Evolutionary conservation across 495 filamentous ascomycete species (phyloP), one percentile per base, ranked within the genome.

Genomic region (Penicillium waksmanii): DNA sequence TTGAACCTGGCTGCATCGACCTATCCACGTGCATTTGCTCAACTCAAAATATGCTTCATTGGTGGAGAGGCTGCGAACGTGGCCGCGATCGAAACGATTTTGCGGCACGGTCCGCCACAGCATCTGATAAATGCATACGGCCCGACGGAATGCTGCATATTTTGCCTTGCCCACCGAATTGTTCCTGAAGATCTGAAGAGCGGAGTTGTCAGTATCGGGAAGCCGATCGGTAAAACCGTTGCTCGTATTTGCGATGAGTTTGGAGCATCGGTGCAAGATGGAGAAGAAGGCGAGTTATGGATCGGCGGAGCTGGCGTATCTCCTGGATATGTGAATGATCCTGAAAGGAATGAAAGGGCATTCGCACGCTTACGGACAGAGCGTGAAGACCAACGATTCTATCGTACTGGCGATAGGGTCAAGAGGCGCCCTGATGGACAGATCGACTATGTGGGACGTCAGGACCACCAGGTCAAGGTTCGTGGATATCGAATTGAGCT

Each of bases 401-500:
- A 84, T 59, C 63, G 68, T 15, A 84, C 81, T 0, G 82, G 81
- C 2, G 81, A 84, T 61, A 63, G 80, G 1, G 80, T 75, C 1
- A 68, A 69, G 2, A 74, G 76, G 31, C 71, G 74, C 49, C 42
- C 51, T 0, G 76, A 76, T 47, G 79, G 75, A 1, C 68, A 66
- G 11, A 66, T 84, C 5, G 58, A 69, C n/a, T 73, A 77, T 57
- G 61, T 83, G 13, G 81, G 81, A 25, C 77, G 83, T 13, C 62
- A 51, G 25, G 82, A 85, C 54, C 63, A 68, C 10, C 78, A 81
- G 47, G 73, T 84, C 47, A 85, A 85, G 63, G 66, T 85, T 43
- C 73, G 78, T 9, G 83, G 83, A 10, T 66, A 80, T 49, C 70
- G 80, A 11, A 69, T 84, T 25, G 83, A 84, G 52, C 60, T 83